A percentile compares a stretch with the other conserved stretches of the same genome.
phyloP scores from a whole-genome alignment of 495 filamentous ascomycete species.

The Darksidea phi region DNA sequence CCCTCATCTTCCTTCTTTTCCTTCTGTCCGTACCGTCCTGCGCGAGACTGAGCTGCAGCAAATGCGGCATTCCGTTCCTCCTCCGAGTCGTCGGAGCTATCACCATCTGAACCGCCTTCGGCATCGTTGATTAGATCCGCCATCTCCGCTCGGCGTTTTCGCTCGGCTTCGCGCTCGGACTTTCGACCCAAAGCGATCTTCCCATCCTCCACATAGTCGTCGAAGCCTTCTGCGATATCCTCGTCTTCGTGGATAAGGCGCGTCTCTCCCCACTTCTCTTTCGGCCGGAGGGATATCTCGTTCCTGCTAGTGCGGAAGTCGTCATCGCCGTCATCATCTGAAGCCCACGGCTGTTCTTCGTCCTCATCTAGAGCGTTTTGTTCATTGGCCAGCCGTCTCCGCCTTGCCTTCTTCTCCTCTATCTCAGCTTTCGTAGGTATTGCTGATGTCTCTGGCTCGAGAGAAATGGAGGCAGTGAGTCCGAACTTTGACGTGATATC shows the following conservation, averaged over 20 bases:
- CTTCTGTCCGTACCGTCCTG: constrained; percentile 63
- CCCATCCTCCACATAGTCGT: constrained; percentile 86
- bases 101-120: constrained; percentile 54
- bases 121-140: constrained; percentile 80
- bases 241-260: constrained; percentile 86
- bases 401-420: constrained; percentile 83
- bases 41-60: constrained; percentile 81
- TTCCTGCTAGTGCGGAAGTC: constrained; percentile 44
- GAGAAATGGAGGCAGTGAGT: constrained; percentile 41
- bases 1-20: constrained; percentile 41
- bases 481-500: constrained; percentile 69
- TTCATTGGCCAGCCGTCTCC: constrained; percentile 75
- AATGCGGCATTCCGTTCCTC: constrained; percentile 79
- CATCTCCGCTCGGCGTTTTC: constrained; percentile 70
- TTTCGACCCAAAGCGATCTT: constrained; percentile 73
- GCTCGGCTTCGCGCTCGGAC: constrained; percentile 72
- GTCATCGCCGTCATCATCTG: constrained; percentile 50
- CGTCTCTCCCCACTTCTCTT: constrained; percentile 59
- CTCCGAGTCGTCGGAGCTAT: constrained; percentile 67
- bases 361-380: constrained; percentile 66
- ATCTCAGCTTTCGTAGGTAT: constrained; percentile 90
- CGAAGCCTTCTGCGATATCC: constrained; percentile 91
- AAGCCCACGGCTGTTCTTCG: constrained; percentile 43
- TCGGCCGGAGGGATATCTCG: constrained; percentile 50
- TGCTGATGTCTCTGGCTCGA: constrained; percentile 36